Evolutionary conservation across 768 basidiomycete species (phyloP).

Genomic region (Lactarius hatsudake): DNA sequence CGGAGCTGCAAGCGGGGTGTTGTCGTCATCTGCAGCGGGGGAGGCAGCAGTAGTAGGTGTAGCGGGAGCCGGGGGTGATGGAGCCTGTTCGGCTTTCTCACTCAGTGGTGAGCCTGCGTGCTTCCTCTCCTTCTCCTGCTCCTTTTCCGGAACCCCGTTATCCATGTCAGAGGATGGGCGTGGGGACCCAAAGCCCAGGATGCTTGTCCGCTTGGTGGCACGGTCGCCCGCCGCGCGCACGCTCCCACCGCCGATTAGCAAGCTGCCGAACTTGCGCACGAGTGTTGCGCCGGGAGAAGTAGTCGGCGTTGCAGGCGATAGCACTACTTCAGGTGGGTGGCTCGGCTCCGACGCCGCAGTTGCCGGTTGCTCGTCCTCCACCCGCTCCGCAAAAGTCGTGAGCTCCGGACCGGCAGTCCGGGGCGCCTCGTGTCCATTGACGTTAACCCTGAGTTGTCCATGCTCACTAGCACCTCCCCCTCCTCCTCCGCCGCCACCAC

Average conservation of each 20-base stretch:
- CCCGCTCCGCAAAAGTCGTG: conserved; percentile 47
- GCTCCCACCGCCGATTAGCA: conserved; percentile 22
- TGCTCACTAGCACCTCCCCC: conserved; percentile 24
- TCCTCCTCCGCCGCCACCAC: conserved; percentile 30
- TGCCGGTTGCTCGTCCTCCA: conserved; percentile 36
- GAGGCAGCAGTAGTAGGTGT: neutral
- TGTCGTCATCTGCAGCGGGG: neutral
- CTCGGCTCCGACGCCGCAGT: conserved; percentile 32
- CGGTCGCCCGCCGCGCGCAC: conserved; percentile 26
- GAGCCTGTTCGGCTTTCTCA: conserved; percentile 23
- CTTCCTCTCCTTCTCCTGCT: conserved; percentile 29
- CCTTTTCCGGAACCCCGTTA: conserved; percentile 14
- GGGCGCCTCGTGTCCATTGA: conserved; percentile 39
- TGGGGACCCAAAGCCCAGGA: conserved; percentile 20
- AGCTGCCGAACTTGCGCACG: conserved; percentile 31
- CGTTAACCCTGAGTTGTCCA: conserved; percentile 22
- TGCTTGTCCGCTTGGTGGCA: conserved; percentile 24
- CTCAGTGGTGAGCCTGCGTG: conserved; percentile 31
- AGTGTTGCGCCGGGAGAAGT: conserved; percentile 22
- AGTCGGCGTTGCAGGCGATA: conserved; percentile 18
- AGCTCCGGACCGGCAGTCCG: conserved; percentile 68
- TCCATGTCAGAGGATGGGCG: conserved; percentile 22
- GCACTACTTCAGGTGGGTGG: conserved; percentile 21
- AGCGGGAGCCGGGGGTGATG: neutral
- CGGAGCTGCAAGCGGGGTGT: neutral